Base-by-base conservation (phyloP, 805 yeast species). In the Tetrapisispora fleetii region DNA sequence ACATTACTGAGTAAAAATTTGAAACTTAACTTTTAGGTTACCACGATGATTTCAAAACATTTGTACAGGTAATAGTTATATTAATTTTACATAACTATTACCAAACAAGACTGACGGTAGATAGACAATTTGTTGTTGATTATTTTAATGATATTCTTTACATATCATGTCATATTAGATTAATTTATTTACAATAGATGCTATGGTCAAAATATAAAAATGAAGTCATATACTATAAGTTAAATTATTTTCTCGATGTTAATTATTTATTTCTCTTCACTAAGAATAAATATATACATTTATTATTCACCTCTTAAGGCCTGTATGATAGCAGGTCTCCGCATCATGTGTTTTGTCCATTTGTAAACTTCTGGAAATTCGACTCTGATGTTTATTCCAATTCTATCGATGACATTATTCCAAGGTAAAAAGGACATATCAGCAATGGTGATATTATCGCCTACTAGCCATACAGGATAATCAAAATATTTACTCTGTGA, bases 281-380 rank as follows among this genome's bases (percentile, higher is more conserved):
- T 21, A 16, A 22, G 9, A 19, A 32, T 32, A 4, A 5, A 30
- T 3, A 10, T 14, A 14, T 17, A 21, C 7, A 32, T 37, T 7
- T 16, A n/a, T 49, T 64, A 71, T 39, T 81, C 86, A 3, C 89
- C 93, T 52, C 89, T 78, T 51, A 90, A 72, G 2, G 97, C 96
- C 54, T 91, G 77, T 27, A 85, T 74, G 30, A 90, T 96, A 1
- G 93, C 90, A 4, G 95, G 95, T 62, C 97, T 79, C 67, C 91
- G 79, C 95, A 90, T 85, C 95, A 90, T 87, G 59, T 81, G 82
- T 63, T 85, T 83, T 11, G 96, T 90, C 97, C 96, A 90, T 65
- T 87, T 87, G 71, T 86, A 89, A 43, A 89, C 96, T 69, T 90
- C 97, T 1, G 96, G 96, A 62, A 85, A 89, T 64, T 90, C 97